These are phyloP conservation scores for Tuber umbilicatum DNA, from an alignment of 495 filamentous ascomycete genomes.

Conservation along the genomic window DNA sequence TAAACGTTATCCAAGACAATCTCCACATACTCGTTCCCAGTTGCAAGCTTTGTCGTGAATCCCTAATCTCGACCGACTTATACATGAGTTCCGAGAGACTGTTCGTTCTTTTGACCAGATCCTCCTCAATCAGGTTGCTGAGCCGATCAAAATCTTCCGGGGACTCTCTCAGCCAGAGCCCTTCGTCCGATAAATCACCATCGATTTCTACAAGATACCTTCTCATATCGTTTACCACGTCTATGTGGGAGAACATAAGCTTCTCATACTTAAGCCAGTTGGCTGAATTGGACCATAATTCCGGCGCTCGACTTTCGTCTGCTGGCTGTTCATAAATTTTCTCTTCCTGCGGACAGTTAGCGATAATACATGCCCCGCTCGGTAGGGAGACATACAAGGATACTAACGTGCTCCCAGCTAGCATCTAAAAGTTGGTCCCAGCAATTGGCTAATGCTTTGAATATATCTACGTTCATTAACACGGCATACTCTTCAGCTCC, in stretches of 20 bases:
- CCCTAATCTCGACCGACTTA: constrained; percentile 52
- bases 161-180: constrained; percentile 45
- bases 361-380: background rate
- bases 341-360: constrained; percentile 46
- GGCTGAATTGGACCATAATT: constrained; percentile 51
- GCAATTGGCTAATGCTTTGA: constrained; percentile 46
- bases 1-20: constrained; percentile 49
- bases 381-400: constrained; percentile 26
- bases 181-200: constrained; percentile 32
- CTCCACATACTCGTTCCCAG: constrained; percentile 50
- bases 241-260: constrained; percentile 48
- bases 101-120: constrained; percentile 49
- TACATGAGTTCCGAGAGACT: constrained; percentile 51
- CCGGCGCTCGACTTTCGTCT: constrained; percentile 52
- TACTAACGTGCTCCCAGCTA: constrained; percentile 47
- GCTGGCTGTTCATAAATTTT: constrained; percentile 54
- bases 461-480: constrained; percentile 44
- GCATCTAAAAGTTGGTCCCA: constrained; percentile 49
- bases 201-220: constrained; percentile 43
- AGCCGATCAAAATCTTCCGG: constrained; percentile 46
- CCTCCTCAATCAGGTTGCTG: constrained; percentile 47
- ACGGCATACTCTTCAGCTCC: background rate
- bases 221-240: constrained; percentile 49
- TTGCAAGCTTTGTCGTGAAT: constrained; percentile 49
- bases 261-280: constrained; percentile 53